These are phyloP conservation scores for Eucalyptus viminalis DNA, from an alignment of 345 rosid species.

Conservation along the genomic window DNA sequence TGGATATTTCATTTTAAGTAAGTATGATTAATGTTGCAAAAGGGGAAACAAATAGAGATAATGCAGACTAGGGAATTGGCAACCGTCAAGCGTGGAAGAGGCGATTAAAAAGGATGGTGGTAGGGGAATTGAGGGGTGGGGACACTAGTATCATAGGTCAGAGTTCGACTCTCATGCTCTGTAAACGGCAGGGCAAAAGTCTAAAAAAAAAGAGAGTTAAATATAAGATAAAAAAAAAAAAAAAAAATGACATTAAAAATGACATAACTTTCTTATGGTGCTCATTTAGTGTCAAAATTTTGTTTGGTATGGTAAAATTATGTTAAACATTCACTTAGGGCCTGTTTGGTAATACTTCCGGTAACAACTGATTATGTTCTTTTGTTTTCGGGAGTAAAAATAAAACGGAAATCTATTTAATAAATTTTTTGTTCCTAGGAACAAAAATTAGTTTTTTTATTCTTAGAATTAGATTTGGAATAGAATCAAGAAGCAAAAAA, in stretches of 20 bases:
- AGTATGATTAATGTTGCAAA: neutral
- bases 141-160: too few relatives aligned
- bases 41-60: neutral
- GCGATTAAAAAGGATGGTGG: neutral
- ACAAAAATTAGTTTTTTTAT: too few relatives aligned
- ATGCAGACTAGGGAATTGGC: neutral
- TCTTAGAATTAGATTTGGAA: accelerated
- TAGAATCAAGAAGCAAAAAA: too few relatives aligned
- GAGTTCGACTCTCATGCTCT: neutral
- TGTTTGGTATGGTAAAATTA: neutral
- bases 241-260: neutral
- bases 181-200: neutral
- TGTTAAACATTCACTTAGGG: too few relatives aligned
- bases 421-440: accelerated
- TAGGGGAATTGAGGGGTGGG: neutral
- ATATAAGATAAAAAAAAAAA: too few relatives aligned
- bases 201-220: too few relatives aligned
- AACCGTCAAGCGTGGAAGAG: neutral
- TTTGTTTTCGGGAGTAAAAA: too few relatives aligned
- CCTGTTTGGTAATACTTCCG: too few relatives aligned
- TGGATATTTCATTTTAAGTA: neutral
- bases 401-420: accelerated
- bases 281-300: neutral
- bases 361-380: accelerated
- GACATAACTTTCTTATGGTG: neutral